Percentiles rank a stretch among this genome's conserved stretches.
These are phyloP conservation scores for Penicillium daleae DNA, from an alignment of 495 filamentous ascomycete species.

Conservation along the genomic window DNA sequence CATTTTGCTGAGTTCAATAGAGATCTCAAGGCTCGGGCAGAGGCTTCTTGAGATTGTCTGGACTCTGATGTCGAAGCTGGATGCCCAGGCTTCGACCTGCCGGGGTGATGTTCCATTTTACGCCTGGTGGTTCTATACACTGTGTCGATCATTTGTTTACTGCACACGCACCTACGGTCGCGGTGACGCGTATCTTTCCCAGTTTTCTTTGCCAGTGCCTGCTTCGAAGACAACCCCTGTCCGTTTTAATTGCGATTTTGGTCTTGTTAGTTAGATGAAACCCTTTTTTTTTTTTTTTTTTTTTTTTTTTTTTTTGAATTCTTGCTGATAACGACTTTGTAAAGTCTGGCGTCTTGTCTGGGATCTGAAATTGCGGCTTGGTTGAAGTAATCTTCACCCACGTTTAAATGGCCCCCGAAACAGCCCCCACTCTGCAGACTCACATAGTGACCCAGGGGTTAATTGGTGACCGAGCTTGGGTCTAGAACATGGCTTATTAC, in stretches of 20 bases:
- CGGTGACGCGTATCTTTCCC: not conserved
- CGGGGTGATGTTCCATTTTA: not conserved
- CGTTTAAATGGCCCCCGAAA: constrained; percentile 1
- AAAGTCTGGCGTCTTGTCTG: too few relatives aligned
- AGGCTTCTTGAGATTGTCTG: constrained; percentile 6
- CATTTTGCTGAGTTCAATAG: constrained; percentile 29
- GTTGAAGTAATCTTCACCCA: not conserved
- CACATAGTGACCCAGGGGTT: too few relatives aligned
- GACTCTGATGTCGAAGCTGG: not conserved
- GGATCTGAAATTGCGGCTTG: not conserved
- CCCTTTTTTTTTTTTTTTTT: not conserved
- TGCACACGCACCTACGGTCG: not conserved
- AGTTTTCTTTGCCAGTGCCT: not conserved
- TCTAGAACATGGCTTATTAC: not conserved
- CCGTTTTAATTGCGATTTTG: not conserved
- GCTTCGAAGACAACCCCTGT: not conserved
- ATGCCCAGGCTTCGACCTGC: not conserved
- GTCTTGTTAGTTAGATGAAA: not conserved
- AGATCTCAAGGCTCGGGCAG: constrained; percentile 32
- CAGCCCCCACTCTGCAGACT: not conserved
- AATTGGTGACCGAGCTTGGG: too few relatives aligned
- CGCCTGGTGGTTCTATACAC: not conserved
- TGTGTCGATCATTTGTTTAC: not conserved
- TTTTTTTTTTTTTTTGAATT: too few relatives aligned
- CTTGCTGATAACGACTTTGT: too few relatives aligned